Percentiles rank a stretch among this genome's conserved stretches.
Evolutionary conservation across 345 rosid genomes (phyloP).

Genomic region (Lepidium sativum): DNA sequence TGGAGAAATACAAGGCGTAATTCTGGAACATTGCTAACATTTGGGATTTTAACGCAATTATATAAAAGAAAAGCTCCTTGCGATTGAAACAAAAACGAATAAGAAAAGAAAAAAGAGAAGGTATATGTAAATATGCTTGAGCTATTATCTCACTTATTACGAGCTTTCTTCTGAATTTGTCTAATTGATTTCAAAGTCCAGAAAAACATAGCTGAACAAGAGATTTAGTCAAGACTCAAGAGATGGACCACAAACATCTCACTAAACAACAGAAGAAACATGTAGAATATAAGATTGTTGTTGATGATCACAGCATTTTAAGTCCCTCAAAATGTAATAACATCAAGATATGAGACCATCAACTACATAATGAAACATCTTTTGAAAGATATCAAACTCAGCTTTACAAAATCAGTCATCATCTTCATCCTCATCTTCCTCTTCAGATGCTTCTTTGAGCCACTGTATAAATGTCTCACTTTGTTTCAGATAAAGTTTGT

Average conservation of each 20-base stretch:
- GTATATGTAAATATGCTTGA: too few species aligned
- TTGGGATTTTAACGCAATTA: background rate
- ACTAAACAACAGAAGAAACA: background rate
- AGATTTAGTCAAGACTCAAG: background rate
- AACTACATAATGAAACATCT: background rate
- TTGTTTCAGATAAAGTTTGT: slow-evolving; percentile 67
- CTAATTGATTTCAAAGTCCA: background rate
- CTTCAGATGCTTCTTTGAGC: slow-evolving; percentile 90
- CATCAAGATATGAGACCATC: slow-evolving; percentile 12
- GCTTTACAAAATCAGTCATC: background rate
- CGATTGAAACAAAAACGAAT: too few species aligned
- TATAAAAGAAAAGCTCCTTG: background rate
- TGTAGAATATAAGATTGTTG: background rate
- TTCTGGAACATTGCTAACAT: background rate
- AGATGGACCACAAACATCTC: background rate
- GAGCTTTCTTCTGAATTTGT: too few species aligned
- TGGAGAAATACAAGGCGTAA: background rate
- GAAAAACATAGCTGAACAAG: background rate
- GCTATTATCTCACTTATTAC: background rate
- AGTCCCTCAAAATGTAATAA: background rate
- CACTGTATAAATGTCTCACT: slow-evolving; percentile 67
- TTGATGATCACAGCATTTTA: background rate
- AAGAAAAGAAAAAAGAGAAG: too few species aligned
- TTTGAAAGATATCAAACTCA: background rate
- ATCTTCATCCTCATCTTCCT: slow-evolving; percentile 36